Conservation (phyloP, 441 rosid genomes). For the Syzygium syzygioides region DNA sequence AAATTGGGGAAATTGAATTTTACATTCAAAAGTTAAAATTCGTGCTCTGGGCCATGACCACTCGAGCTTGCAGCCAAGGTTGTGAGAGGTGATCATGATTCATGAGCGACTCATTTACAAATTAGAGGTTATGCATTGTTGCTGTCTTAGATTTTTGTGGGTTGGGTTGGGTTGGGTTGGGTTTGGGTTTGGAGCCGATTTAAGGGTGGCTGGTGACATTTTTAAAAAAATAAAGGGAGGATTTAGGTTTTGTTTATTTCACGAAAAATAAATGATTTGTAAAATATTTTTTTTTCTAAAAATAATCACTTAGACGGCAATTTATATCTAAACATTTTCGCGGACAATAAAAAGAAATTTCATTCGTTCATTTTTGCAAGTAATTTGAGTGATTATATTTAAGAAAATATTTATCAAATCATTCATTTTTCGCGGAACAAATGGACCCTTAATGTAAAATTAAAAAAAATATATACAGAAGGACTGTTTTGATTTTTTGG, state of each 20-base stretch:
- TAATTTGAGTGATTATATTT: too few relatives aligned
- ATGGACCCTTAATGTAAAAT: neutral
- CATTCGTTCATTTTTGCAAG: too few relatives aligned
- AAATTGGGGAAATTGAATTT: neutral
- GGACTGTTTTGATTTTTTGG: neutral
- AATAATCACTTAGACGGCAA: too few relatives aligned
- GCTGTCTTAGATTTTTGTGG: neutral
- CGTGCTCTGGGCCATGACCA: neutral
- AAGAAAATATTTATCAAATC: too few relatives aligned
- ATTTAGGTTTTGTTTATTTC: neutral
- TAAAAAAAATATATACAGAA: neutral
- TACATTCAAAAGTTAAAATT: neutral
- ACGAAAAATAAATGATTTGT: too few relatives aligned
- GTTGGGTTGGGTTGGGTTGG: too few relatives aligned
- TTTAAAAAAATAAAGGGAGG: neutral
- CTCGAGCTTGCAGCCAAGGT: neutral
- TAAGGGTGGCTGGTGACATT: neutral
- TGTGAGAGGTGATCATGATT: too few relatives aligned
- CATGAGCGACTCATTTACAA: neutral
- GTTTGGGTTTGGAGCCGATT: too few relatives aligned
- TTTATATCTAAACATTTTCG: too few relatives aligned
- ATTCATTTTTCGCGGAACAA: too few relatives aligned
- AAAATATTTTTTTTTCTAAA: too few relatives aligned
- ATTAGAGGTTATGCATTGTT: neutral
- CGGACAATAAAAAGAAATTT: too few relatives aligned